phyloP scores from a whole-genome alignment of 352 stramenopile species.

The Globisporangium radiosum region DNA sequence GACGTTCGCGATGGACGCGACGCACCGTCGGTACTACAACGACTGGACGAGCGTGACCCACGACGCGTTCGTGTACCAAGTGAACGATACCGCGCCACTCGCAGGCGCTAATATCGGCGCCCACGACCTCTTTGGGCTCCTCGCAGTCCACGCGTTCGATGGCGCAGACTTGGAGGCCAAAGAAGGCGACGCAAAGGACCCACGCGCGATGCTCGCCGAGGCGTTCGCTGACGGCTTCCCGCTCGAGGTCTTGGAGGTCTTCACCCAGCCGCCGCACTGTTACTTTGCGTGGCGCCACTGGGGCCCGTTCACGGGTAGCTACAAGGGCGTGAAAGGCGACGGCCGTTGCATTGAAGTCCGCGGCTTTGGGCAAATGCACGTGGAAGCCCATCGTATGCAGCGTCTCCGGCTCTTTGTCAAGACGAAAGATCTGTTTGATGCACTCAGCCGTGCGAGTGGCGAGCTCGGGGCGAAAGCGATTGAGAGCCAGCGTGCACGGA shows the following conservation, averaged over 20 bases:
- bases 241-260: conserved; percentile 76
- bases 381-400: conserved; percentile 43
- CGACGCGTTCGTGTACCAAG: conserved; percentile 57
- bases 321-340: conserved; percentile 55
- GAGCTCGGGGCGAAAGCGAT: conserved; percentile 7
- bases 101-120: conserved; percentile 33
- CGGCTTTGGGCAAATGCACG: conserved; percentile 65
- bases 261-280: conserved; percentile 64
- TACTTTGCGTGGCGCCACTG: conserved; percentile 82
- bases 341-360: conserved; percentile 51
- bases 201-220: conserved; percentile 44
- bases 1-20: conserved; percentile 78
- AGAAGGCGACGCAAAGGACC: conserved; percentile 40
- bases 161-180: conserved; percentile 15
- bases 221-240: conserved; percentile 71
- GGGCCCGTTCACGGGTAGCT: conserved; percentile 63
- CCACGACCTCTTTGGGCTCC: conserved; percentile 63
- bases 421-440: conserved; percentile 43
- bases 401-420: conserved; percentile 66
- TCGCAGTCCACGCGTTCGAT: conserved; percentile 36
- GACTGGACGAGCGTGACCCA: conserved; percentile 61
- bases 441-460: conserved; percentile 21
- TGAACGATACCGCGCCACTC: conserved; percentile 57
- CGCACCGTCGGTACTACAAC: conserved; percentile 48
- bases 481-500: conserved; percentile 8